A percentile compares a stretch with the other conserved stretches of the same genome.
These are phyloP conservation scores for Aureobasidium sp. DNA, from an alignment of 2,329 filamentous ascomycete genomes.

Conservation along the genomic window DNA sequence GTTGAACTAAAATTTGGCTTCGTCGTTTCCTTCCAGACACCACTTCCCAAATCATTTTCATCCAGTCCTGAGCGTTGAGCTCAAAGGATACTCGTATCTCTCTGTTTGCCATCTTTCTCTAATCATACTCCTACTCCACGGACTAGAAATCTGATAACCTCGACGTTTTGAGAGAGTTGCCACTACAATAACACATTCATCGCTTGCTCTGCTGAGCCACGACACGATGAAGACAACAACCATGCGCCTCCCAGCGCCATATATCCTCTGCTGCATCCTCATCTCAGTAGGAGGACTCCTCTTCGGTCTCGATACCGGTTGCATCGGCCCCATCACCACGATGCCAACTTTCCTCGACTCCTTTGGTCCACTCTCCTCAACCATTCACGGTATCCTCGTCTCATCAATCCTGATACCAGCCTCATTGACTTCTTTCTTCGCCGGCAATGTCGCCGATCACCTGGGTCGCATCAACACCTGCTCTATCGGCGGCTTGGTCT, in stretches of 20 bases:
- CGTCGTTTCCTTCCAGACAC: background rate
- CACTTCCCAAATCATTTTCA: too few species aligned
- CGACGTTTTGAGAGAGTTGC: too few species aligned
- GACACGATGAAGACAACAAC: background rate
- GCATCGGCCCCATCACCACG: constrained; percentile 46
- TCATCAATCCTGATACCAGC: constrained; percentile 50
- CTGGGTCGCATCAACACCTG: constrained; percentile 20
- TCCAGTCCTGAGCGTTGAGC: too few species aligned
- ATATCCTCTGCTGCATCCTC: background rate
- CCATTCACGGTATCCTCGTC: constrained; percentile 45
- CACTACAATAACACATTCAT: too few species aligned
- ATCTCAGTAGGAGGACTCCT: constrained; percentile 1
- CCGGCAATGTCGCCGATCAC: constrained; percentile 27
- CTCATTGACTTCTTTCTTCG: constrained; percentile 48
- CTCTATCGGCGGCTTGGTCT: constrained; percentile 40
- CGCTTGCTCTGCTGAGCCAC: too few species aligned
- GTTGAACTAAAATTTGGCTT: background rate
- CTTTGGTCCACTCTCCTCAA: constrained; percentile 41
- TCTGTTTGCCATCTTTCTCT: too few species aligned
- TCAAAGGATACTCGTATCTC: too few species aligned
- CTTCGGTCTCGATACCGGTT: constrained; percentile 34
- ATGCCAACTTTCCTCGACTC: constrained; percentile 43
- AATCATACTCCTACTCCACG: too few species aligned
- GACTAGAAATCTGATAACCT: too few species aligned
- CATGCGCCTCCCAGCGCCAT: background rate